A percentile compares a stretch with the other conserved stretches of the same genome.
These are phyloP conservation scores for Yamadazyma oceani DNA, from an alignment of 1,139 yeast species.

Conservation along the genomic window DNA sequence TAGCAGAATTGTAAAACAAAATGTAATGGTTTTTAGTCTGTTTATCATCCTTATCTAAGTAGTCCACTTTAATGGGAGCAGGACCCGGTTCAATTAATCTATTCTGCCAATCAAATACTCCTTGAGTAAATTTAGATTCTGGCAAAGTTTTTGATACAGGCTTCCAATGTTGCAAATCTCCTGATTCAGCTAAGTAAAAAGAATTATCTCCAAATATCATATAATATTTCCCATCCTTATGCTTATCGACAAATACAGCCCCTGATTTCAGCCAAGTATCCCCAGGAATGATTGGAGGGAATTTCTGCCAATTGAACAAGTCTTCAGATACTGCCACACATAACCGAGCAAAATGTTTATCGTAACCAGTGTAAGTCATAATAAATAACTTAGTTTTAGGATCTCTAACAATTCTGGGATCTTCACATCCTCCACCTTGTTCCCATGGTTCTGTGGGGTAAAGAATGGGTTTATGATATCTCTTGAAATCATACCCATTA, in stretches of 20 bases:
- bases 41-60: constrained; percentile 21
- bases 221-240: constrained; percentile 37
- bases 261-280: constrained; percentile 46
- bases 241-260: constrained; percentile 38
- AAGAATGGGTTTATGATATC: constrained; percentile 35
- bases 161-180: constrained; percentile 38
- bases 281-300: constrained; percentile 35
- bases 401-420: constrained; percentile 44
- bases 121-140: constrained; percentile 29
- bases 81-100: constrained; percentile 46
- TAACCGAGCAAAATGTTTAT: constrained; percentile 33
- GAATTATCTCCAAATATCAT: constrained; percentile 50
- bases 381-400: constrained; percentile 36
- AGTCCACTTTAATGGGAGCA: constrained; percentile 40
- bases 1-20: constrained; percentile 42
- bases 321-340: constrained; percentile 45
- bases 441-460: constrained; percentile 44
- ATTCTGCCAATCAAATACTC: constrained; percentile 33
- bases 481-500: constrained; percentile 37
- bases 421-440: constrained; percentile 45
- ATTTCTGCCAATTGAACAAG: constrained; percentile 41
- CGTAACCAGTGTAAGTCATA: constrained; percentile 46
- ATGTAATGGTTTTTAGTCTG: constrained; percentile 35
- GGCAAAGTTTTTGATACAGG: constrained; percentile 22
- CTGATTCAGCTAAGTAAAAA: constrained; percentile 38